Conservation (phyloP, 176 grass and related monocot species). For the Urochloa ruziziensis region DNA sequence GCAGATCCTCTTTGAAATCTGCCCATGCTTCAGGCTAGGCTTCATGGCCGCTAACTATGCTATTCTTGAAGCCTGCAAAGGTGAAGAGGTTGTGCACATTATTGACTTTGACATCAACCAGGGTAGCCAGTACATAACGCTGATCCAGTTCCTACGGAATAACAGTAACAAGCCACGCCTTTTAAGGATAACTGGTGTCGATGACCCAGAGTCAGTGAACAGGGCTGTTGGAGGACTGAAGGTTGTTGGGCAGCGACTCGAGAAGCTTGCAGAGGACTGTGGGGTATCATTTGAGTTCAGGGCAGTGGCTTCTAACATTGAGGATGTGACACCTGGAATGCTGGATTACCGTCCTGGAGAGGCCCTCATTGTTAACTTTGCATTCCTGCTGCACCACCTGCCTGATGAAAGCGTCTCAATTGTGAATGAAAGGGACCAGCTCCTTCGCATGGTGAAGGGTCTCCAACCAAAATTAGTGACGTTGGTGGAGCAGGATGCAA, state of each 20-base stretch:
- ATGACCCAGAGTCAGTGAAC: constrained; percentile 75
- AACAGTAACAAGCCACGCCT: constrained; percentile 40
- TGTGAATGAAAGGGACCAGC: constrained; percentile 66
- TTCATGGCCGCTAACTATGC: constrained; percentile 76
- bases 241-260: constrained; percentile 59
- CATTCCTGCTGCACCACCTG: constrained; percentile 78
- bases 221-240: constrained; percentile 67
- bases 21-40: constrained; percentile 75
- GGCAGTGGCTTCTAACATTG: constrained; percentile 47
- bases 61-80: constrained; percentile 70
- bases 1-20: constrained; percentile 78
- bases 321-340: constrained; percentile 57
- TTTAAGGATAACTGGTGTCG: constrained; percentile 72
- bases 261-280: constrained; percentile 63
- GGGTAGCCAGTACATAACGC: constrained; percentile 73
- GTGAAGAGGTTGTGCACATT: constrained; percentile 67
- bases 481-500: constrained; percentile 74
- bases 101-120: constrained; percentile 88
- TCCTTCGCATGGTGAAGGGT: constrained; percentile 82
- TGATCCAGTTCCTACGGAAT: constrained; percentile 48
- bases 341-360: constrained; percentile 57
- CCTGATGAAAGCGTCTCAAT: constrained; percentile 83
- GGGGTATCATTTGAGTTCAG: constrained; percentile 62
- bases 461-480: constrained; percentile 70
- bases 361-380: constrained; percentile 69